These are phyloP conservation scores for Hypoxylon subgilvum DNA, from an alignment of 495 filamentous ascomycete species.

Conservation along the genomic window DNA sequence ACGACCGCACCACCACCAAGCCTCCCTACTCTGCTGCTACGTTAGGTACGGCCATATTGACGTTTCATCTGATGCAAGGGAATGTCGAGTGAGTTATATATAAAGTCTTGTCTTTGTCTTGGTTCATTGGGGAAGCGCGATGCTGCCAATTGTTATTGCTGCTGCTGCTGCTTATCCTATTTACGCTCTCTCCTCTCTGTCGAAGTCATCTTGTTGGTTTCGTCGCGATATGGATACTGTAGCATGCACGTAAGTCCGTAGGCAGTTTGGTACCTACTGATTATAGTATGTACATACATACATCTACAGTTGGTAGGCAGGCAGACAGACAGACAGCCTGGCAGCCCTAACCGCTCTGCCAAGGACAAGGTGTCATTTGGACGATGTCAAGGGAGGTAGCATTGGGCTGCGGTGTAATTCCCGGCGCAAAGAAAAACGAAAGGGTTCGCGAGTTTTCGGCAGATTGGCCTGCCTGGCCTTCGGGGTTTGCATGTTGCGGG, in stretches of 20 bases:
- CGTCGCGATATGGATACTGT: neutral
- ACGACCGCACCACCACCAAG: constrained; percentile 25
- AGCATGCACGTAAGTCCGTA: too few species aligned
- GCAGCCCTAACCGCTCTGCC: constrained; percentile 36
- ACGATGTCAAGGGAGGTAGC: constrained; percentile 8
- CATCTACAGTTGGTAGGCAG: too few species aligned
- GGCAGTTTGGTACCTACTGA: too few species aligned
- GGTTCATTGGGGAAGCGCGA: too few species aligned
- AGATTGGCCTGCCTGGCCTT: constrained; percentile 13
- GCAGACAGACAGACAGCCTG: constrained; percentile 30
- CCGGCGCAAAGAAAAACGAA: constrained; percentile 32
- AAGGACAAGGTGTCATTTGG: constrained; percentile 24
- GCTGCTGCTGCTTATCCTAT: too few species aligned
- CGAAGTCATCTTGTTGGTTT: constrained; percentile 14
- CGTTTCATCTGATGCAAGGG: constrained; percentile 40
- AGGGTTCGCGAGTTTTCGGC: constrained; percentile 23
- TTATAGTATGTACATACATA: too few species aligned
- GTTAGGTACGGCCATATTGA: constrained; percentile 32
- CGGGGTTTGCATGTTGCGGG: constrained; percentile 2
- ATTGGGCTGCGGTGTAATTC: constrained; percentile 39
- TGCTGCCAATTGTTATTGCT: constrained; percentile 1
- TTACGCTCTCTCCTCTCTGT: neutral
- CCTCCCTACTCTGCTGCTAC: too few species aligned
- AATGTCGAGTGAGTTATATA: constrained; percentile 7
- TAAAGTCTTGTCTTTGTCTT: too few species aligned